phyloP scores from a whole-genome alignment of 495 filamentous ascomycete species.

The Cercophora scortea region DNA sequence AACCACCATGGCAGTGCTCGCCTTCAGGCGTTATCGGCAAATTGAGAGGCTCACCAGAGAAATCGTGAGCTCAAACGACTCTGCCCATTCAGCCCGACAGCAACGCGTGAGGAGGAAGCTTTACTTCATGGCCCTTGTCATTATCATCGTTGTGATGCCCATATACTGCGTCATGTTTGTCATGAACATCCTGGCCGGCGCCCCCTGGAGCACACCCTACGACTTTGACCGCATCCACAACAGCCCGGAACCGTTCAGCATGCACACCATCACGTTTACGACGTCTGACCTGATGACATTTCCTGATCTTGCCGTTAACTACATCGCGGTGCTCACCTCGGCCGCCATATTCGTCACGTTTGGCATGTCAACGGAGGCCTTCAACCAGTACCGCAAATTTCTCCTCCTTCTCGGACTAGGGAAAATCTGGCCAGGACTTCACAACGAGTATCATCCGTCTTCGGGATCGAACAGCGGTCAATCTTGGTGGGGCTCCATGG shows the following conservation, averaged over 20 bases:
- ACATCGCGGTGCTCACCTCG: slow-evolving; percentile 54
- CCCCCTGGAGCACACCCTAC: slow-evolving; percentile 45
- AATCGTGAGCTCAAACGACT: slow-evolving; percentile 48
- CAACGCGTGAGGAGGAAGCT: slow-evolving; percentile 65
- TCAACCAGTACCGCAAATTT: slow-evolving; percentile 59
- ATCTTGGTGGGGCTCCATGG: not conserved
- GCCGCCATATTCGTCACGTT: slow-evolving; percentile 69
- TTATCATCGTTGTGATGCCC: slow-evolving; percentile 62
- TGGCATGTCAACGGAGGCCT: slow-evolving; percentile 69
- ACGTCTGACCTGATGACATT: slow-evolving; percentile 41
- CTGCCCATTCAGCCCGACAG: slow-evolving; percentile 31
- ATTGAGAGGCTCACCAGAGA: slow-evolving; percentile 55
- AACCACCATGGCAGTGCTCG: slow-evolving; percentile 61
- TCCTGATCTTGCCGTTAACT: slow-evolving; percentile 54
- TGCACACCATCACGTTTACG: slow-evolving; percentile 54
- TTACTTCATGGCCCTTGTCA: slow-evolving; percentile 60
- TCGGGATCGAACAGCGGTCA: not conserved
- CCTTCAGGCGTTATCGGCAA: slow-evolving; percentile 58
- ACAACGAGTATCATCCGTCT: slow-evolving; percentile 19
- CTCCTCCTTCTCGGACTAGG: slow-evolving; percentile 44
- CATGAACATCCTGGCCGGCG: slow-evolving; percentile 39
- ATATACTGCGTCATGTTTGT: slow-evolving; percentile 53
- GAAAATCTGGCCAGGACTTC: slow-evolving; percentile 35
- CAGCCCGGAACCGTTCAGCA: slow-evolving; percentile 32
- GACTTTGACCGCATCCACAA: slow-evolving; percentile 28